Evolutionary conservation across 2,329 filamentous ascomycete species (phyloP).

Genomic region (Neopestalotiopsis rosae): DNA sequence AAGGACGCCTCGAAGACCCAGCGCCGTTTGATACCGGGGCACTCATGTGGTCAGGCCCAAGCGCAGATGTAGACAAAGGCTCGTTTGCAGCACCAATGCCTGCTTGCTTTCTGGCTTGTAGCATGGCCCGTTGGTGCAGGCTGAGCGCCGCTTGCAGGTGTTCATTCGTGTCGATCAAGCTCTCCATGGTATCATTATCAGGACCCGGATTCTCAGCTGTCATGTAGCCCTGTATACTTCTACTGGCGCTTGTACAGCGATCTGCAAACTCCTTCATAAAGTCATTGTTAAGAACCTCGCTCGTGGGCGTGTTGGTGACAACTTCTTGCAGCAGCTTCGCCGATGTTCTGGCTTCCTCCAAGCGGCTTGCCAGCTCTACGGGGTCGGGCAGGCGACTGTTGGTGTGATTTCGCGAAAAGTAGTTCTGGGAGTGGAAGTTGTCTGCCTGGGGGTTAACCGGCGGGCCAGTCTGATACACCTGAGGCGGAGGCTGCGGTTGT

Average conservation of each 20-base stretch:
- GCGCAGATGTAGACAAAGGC: slow-evolving; percentile 1
- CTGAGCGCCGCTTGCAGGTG: slow-evolving; percentile 82
- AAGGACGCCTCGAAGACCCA: slow-evolving; percentile 16
- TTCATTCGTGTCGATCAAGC: slow-evolving; percentile 92
- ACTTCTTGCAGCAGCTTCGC: slow-evolving; percentile 93
- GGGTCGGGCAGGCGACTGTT: slow-evolving; percentile 66
- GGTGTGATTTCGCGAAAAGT: slow-evolving; percentile 59
- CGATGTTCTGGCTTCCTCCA: slow-evolving; percentile 90
- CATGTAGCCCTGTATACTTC: slow-evolving; percentile 87
- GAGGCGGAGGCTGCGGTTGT: slow-evolving; percentile 32
- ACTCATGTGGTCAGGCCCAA: slow-evolving; percentile 9
- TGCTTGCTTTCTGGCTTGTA: slow-evolving; percentile 64
- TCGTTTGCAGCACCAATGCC: slow-evolving; percentile 38
- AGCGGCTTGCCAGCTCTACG: slow-evolving; percentile 77
- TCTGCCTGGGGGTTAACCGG: slow-evolving; percentile 50
- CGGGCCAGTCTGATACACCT: slow-evolving; percentile 46
- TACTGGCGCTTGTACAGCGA: slow-evolving; percentile 80
- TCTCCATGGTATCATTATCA: slow-evolving; percentile 93
- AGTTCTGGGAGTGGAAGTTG: slow-evolving; percentile 64
- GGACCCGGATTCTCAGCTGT: slow-evolving; percentile 77
- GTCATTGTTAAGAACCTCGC: slow-evolving; percentile 82
- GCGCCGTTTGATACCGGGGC: slow-evolving; percentile 18
- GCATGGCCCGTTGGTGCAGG: slow-evolving; percentile 81
- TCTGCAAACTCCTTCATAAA: slow-evolving; percentile 91
- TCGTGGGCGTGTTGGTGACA: slow-evolving; percentile 80